Conservation (phyloP, 805 yeast genomes). For the Kodamaea hsintzibuensis region DNA sequence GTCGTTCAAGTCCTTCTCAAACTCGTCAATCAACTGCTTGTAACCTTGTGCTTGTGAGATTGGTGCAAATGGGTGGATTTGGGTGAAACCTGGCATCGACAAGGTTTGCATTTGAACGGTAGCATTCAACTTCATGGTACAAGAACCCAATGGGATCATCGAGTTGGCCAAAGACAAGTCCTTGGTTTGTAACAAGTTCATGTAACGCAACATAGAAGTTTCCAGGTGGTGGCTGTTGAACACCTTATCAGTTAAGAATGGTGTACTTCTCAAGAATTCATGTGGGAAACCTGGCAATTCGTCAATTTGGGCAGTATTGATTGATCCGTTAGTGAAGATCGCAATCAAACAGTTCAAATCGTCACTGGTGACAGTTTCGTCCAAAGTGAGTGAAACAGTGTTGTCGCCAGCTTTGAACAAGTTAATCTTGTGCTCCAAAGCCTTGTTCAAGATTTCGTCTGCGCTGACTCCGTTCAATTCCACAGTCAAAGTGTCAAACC, state of each 20-base stretch:
- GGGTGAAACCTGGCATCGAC: conserved; percentile 90
- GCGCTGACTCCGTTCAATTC: conserved; percentile 52
- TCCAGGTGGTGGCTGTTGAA: conserved; percentile 90
- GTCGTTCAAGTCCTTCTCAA: conserved; percentile 82
- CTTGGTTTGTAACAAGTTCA: conserved; percentile 78
- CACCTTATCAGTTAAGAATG: conserved; percentile 67
- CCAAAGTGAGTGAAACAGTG: conserved; percentile 79
- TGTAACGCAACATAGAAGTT: conserved; percentile 90
- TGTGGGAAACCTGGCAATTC: conserved; percentile 53
- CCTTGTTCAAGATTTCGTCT: conserved; percentile 54
- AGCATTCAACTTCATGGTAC: conserved; percentile 96
- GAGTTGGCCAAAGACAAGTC: conserved; percentile 93
- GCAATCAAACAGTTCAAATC: conserved; percentile 61
- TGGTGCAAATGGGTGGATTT: conserved; percentile 93
- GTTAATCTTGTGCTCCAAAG: conserved; percentile 72
- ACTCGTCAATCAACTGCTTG: conserved; percentile 66
- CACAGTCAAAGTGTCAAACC: conserved; percentile 88
- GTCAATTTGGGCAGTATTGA: conserved; percentile 18
- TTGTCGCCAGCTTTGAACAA: conserved; percentile 63
- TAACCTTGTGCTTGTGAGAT: conserved; percentile 87
- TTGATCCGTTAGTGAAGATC: conserved; percentile 53
- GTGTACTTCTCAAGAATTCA: conserved; percentile 55
- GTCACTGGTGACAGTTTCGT: conserved; percentile 72
- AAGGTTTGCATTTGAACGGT: conserved; percentile 94
- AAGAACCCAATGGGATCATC: conserved; percentile 96